A percentile compares a stretch with the other conserved stretches of the same genome.
Evolutionary conservation across 108 stramenopile genomes (phyloP).

Genomic region (Epipyxis sp.): DNA sequence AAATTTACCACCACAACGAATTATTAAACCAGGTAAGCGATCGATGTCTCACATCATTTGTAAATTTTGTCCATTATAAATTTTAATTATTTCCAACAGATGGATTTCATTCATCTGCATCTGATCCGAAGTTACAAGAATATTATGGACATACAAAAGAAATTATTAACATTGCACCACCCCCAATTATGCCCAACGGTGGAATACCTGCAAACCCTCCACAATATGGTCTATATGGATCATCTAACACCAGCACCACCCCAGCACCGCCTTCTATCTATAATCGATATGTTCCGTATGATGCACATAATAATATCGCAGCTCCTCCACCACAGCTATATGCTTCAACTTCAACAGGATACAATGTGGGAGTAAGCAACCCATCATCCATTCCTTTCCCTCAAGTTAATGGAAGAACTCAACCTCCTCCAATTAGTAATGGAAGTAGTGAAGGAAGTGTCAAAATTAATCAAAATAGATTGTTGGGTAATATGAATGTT

Average conservation of each 20-base stretch:
- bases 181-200: background rate
- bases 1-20: no score
- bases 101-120: slow-evolving; percentile 29
- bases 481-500: no score
- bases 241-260: background rate
- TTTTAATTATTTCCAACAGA: slow-evolving; percentile 1
- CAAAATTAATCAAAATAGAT: no score
- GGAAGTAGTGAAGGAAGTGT: background rate
- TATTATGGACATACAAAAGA: slow-evolving; percentile 21
- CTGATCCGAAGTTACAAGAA: slow-evolving; percentile 24
- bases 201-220: no score
- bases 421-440: background rate
- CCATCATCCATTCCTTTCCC: background rate
- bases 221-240: background rate
- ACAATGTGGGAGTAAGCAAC: background rate
- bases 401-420: background rate
- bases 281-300: background rate
- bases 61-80: background rate
- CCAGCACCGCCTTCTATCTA: background rate
- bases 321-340: background rate
- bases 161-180: background rate
- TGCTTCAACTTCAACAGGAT: background rate
- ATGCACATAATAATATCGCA: background rate
- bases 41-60: no score
- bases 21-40: no score